Evolutionary conservation across 805 yeast species (phyloP).

Genomic region (Yarrowia hollandica): DNA sequence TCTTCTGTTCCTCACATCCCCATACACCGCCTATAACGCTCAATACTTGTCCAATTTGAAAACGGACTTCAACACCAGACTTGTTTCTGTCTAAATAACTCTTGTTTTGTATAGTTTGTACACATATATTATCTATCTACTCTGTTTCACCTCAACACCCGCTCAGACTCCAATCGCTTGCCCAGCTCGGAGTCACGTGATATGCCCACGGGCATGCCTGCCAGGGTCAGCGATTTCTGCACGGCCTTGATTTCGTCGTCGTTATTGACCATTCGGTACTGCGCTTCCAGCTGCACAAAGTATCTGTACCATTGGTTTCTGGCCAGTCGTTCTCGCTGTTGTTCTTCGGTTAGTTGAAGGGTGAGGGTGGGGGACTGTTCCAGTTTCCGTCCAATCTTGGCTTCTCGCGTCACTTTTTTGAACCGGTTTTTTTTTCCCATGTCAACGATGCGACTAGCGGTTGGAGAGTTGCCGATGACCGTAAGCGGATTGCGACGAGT

Average conservation of each 20-base stretch:
- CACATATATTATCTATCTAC: too few relatives aligned
- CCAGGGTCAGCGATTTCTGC: neutral
- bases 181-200: neutral
- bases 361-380: neutral
- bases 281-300: neutral
- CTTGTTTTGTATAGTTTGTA: too few relatives aligned
- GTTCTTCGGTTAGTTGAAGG: neutral
- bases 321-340: neutral
- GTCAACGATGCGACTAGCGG: too few relatives aligned
- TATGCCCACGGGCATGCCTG: neutral
- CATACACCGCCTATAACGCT: too few relatives aligned
- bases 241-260: neutral
- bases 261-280: neutral
- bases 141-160: too few relatives aligned
- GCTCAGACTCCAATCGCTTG: neutral
- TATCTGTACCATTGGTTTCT: constrained; percentile 16
- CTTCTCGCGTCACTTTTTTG: neutral
- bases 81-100: too few relatives aligned
- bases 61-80: too few relatives aligned
- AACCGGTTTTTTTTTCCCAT: constrained; percentile 15
- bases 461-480: too few relatives aligned
- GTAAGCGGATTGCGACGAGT: too few relatives aligned
- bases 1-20: too few relatives aligned
- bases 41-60: too few relatives aligned
- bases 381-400: neutral